phyloP scores from a whole-genome alignment of 2,329 filamentous ascomycete species.

The Aspergillus sp. region DNA sequence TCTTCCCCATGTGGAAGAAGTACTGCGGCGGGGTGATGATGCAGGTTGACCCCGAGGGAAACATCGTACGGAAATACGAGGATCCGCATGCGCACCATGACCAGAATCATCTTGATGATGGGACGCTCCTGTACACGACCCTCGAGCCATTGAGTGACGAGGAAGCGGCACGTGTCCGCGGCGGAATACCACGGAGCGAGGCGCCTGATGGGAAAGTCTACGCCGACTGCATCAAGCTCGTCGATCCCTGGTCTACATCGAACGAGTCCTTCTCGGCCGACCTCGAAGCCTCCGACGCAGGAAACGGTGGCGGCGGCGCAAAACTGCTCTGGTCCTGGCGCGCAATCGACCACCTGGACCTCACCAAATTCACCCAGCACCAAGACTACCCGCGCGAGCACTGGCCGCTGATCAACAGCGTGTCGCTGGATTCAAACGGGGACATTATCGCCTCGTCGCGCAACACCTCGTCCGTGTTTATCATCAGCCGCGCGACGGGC shows the following conservation, averaged over 20 bases:
- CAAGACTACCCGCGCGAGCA: conserved; percentile 41
- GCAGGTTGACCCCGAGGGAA: conserved; percentile 44
- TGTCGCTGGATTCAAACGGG: conserved; percentile 45
- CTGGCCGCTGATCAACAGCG: conserved; percentile 53
- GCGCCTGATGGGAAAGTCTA: conserved; percentile 28
- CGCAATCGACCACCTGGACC: conserved; percentile 47
- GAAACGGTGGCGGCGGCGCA: conserved; percentile 26
- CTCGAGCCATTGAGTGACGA: conserved; percentile 45
- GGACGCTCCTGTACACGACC: conserved; percentile 49
- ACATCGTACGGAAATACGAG: conserved; percentile 45
- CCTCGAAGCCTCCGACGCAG: conserved; percentile 19
- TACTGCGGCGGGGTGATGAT: conserved; percentile 54
- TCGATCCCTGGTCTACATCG: conserved; percentile 35
- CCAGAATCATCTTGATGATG: conserved; percentile 51
- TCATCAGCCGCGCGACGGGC: conserved; percentile 47
- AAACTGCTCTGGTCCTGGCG: conserved; percentile 51
- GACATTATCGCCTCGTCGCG: conserved; percentile 50
- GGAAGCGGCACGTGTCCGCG: conserved; percentile 43
- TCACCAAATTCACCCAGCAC: conserved; percentile 46
- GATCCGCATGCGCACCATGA: conserved; percentile 53
- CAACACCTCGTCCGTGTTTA: conserved; percentile 48
- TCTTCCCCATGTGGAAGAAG: conserved; percentile 53
- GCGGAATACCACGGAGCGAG: conserved; percentile 49
- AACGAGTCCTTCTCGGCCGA: conserved; percentile 26
- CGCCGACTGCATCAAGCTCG: conserved; percentile 51